phyloP scores from a whole-genome alignment of 2,329 filamentous ascomycete species.

The Sclerotinia sclerotiorum region DNA sequence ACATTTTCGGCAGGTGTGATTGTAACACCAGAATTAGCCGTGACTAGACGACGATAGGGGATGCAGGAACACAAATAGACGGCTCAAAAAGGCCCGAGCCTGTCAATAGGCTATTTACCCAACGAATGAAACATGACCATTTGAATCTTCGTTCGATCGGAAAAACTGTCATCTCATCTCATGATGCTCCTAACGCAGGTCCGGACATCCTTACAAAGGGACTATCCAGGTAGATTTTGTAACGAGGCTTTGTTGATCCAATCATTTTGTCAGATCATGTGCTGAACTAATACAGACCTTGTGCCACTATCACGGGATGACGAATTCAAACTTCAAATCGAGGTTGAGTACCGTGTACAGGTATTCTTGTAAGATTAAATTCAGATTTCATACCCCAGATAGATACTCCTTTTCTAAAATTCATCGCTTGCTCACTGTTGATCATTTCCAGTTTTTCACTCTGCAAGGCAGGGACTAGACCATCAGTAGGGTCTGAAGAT shows the following conservation, averaged over 20 bases:
- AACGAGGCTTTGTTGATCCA: background rate
- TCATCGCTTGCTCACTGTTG: background rate
- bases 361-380: background rate
- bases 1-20: conserved; percentile 2
- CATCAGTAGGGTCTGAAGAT: background rate
- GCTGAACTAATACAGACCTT: background rate
- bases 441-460: background rate
- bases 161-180: conserved; percentile 6
- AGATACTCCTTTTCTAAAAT: background rate
- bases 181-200: background rate
- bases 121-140: background rate
- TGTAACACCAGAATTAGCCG: background rate
- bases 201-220: background rate
- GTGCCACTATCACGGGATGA: conserved; percentile 9
- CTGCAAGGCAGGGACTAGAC: background rate
- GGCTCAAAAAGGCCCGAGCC: conserved; percentile 4
- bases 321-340: background rate
- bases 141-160: background rate
- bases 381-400: background rate
- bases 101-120: background rate
- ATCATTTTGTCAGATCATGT: conserved; percentile 3
- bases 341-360: background rate
- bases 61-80: background rate
- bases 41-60: background rate
- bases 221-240: background rate